Evolutionary conservation across 192 early-diverging fungal genomes (phyloP), one percentile per base, ranked within the genome.

Genomic region (Coemansia sp.): DNA sequence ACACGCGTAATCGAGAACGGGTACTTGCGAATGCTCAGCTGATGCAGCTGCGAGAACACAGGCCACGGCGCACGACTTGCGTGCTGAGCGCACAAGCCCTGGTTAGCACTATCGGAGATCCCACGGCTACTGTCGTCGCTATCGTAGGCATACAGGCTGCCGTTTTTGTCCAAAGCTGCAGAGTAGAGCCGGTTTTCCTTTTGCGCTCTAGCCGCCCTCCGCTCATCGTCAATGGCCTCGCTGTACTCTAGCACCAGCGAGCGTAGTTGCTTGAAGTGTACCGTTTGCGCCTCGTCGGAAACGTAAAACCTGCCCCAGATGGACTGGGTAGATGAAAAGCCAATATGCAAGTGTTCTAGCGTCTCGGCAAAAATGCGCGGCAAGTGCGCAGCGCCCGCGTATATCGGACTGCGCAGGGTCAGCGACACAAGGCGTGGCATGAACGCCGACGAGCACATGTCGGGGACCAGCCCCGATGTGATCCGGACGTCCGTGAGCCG

Each of bases 251-350:
- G 68, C 14, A 62, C 64, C 56, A 79, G 60, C 17, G 67, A 58
- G 8, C 41, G 40, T 7, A 79, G 68, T 4, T 64, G 59, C 22
- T 40, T 62, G 32, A 79, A 79, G 4, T 56, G 41, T 5, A 79
- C 40, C 4, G 22, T 31, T 15, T 41, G 53, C 17, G 53, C 62
- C 8, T 27, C 67, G 14, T 51, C 31, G 15, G 62, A 39, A 5
- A 42, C 51, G 35, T 79, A 79, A 22, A 79, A 79, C n/a, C 77
- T 46, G 40, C 62, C 31, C 77, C 77, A 79, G 12, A 79, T 69
- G 1, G 77, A 59, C 14, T 67, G 59, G 0, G 77, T 64, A 6
- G 77, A 73, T 1, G 77, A 69, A 46, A 79, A 79, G 1, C 77
- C 67, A 4, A 79, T 64, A 24, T 59, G 64, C 20, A 79, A 39